Percentiles rank a stretch among this genome's conserved stretches.
These are phyloP conservation scores for Odontarrhena argentea DNA, from an alignment of 345 rosid species.

Conservation along the genomic window DNA sequence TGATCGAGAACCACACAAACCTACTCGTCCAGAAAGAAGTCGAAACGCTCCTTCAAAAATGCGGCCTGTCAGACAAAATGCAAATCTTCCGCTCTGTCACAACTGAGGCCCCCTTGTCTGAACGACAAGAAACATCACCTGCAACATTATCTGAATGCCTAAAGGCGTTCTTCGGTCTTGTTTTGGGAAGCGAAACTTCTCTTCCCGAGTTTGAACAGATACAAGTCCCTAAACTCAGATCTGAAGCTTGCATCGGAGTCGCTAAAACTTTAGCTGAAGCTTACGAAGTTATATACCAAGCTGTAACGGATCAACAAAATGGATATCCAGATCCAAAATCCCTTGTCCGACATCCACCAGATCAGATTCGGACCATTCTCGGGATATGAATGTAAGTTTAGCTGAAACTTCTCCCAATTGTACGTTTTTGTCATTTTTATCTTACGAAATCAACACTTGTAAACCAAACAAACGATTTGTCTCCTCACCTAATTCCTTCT, in stretches of 20 bases:
- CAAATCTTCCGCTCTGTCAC: conserved; percentile 52
- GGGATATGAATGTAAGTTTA: conserved; percentile 58
- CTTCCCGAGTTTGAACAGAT: conserved; percentile 91
- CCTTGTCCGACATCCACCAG: conserved; percentile 92
- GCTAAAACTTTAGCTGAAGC: conserved; percentile 78
- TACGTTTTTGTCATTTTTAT: not conserved
- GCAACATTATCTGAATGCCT: conserved; percentile 69
- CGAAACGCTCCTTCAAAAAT: conserved; percentile 69
- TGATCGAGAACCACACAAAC: conserved; percentile 71
- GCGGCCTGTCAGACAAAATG: conserved; percentile 74
- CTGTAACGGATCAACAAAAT: conserved; percentile 72
- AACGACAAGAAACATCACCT: conserved; percentile 67
- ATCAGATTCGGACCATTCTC: conserved; percentile 88
- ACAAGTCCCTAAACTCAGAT: conserved; percentile 90
- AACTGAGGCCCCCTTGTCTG: conserved; percentile 50
- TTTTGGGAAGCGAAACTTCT: conserved; percentile 81
- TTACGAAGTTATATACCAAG: conserved; percentile 73
- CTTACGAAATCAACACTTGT: conserved; percentile 12
- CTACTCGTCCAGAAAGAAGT: conserved; percentile 86
- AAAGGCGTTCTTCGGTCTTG: conserved; percentile 80
- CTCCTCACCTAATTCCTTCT: not conserved
- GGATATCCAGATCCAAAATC: conserved; percentile 79
- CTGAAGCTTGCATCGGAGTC: conserved; percentile 69
- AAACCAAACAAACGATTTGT: conserved; percentile 5
- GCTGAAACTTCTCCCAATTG: not conserved